Percentiles rank a stretch among this genome's conserved stretches.
Evolutionary conservation across 2,329 filamentous ascomycete species (phyloP).

Genomic region (Aspergillus oerlinghausenensis): DNA sequence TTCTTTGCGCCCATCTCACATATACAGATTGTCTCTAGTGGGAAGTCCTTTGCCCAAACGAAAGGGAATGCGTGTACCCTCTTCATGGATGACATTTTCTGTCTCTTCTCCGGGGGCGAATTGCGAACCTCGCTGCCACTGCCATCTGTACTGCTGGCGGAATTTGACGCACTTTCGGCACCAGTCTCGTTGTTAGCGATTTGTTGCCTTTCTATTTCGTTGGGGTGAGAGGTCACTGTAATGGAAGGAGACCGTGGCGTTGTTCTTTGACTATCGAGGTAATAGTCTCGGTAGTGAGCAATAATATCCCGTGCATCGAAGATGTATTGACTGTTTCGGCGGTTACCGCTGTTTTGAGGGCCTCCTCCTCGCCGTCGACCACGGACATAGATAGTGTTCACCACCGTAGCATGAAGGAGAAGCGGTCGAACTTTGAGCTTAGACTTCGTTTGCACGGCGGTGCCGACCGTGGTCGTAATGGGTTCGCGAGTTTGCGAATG

Average conservation of each 20-base stretch:
- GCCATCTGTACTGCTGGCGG: not conserved
- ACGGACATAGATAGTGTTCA: conserved; percentile 73
- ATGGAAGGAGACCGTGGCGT: conserved; percentile 11
- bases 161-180: not conserved
- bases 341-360: conserved; percentile 6
- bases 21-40: conserved; percentile 67
- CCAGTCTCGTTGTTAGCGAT: not conserved
- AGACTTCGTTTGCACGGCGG: conserved; percentile 10
- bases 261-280: conserved; percentile 22
- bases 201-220: not conserved
- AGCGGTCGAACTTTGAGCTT: conserved; percentile 51
- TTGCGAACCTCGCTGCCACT: not conserved
- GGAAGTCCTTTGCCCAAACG: conserved; percentile 65
- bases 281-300: conserved; percentile 32
- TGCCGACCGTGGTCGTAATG: not conserved
- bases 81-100: not conserved
- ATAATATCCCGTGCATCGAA: conserved; percentile 35
- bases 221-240: not conserved
- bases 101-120: not conserved
- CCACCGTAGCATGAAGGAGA: conserved; percentile 75
- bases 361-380: conserved; percentile 14
- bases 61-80: conserved; percentile 35
- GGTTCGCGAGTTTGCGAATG: not conserved
- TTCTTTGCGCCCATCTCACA: conserved; percentile 85
- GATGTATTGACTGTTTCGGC: conserved; percentile 42